These are phyloP conservation scores for Coelastrella sp. DNA, from an alignment of 139 green algal genomes.

Conservation along the genomic window DNA sequence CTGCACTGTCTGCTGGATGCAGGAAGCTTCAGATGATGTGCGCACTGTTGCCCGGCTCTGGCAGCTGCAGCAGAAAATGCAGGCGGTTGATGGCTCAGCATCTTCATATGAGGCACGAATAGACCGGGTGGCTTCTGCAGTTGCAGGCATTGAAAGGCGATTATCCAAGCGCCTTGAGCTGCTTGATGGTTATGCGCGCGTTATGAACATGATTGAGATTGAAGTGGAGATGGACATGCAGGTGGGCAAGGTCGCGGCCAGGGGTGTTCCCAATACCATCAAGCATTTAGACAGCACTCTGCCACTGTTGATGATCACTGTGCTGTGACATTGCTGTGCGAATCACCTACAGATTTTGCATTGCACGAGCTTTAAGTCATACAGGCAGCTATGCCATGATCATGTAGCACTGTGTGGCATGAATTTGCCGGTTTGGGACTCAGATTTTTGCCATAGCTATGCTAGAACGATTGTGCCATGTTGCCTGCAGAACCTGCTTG, in stretches of 20 bases:
- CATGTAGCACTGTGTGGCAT: too few species aligned
- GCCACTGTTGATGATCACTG: too few species aligned
- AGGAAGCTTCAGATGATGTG: conserved; percentile 78
- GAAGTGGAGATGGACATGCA: conserved; percentile 92
- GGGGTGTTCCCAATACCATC: conserved; percentile 11
- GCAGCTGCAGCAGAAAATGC: conserved; percentile 93
- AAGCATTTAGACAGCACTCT: too few species aligned
- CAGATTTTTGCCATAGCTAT: too few species aligned
- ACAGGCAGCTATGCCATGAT: too few species aligned
- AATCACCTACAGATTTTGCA: too few species aligned
- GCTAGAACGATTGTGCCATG: too few species aligned
- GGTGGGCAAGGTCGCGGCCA: neutral
- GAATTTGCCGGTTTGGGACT: too few species aligned
- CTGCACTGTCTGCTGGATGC: too few species aligned
- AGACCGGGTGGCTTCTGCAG: conserved; percentile 68
- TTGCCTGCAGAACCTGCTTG: too few species aligned
- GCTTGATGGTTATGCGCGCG: conserved; percentile 82
- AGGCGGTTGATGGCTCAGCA: conserved; percentile 63
- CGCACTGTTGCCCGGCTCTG: conserved; percentile 86
- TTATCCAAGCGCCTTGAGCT: conserved; percentile 74
- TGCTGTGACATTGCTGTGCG: too few species aligned
- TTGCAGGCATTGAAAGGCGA: conserved; percentile 78
- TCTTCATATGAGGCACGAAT: conserved; percentile 75
- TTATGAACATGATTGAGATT: conserved; percentile 91
- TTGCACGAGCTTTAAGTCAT: too few species aligned